Conservation (phyloP, 805 yeast genomes). For the Yamadazyma kitorensis region DNA sequence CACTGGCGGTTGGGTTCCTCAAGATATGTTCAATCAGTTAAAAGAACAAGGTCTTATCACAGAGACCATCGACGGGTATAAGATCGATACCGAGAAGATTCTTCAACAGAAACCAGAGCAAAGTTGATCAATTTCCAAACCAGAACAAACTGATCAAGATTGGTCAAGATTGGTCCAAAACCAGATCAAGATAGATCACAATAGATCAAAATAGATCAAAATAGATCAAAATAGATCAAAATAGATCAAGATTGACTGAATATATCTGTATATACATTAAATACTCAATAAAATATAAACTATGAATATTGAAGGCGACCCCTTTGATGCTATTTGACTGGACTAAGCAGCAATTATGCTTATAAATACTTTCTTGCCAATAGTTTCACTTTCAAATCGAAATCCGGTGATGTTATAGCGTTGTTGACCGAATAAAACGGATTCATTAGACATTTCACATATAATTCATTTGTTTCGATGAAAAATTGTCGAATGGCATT, state of each 20-base stretch:
- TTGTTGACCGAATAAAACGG: slow-evolving; percentile 83
- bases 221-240: background rate
- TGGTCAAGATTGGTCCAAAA: too few relatives aligned
- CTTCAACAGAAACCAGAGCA: too few relatives aligned
- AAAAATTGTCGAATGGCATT: slow-evolving; percentile 80
- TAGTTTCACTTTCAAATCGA: slow-evolving; percentile 70
- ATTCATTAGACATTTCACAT: slow-evolving; percentile 77
- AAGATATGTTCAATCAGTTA: slow-evolving; percentile 78
- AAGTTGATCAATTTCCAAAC: background rate
- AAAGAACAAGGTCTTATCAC: slow-evolving; percentile 65
- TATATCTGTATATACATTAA: too few relatives aligned
- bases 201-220: background rate
- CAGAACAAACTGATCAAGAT: slow-evolving; percentile 8
- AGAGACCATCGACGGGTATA: slow-evolving; percentile 48
- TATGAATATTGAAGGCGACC: too few relatives aligned
- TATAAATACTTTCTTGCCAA: slow-evolving; percentile 75
- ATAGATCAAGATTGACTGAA: too few relatives aligned
- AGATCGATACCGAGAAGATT: slow-evolving; percentile 30
- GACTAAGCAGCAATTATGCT: slow-evolving; percentile 2
- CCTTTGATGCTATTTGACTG: too few relatives aligned
- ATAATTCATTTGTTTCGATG: slow-evolving; percentile 80
- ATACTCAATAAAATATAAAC: too few relatives aligned
- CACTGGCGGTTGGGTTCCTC: slow-evolving; percentile 95
- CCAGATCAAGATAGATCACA: too few relatives aligned
- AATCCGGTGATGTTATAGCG: slow-evolving; percentile 67